Base-by-base conservation (phyloP, 805 yeast species). In the Lachancea sp. region DNA sequence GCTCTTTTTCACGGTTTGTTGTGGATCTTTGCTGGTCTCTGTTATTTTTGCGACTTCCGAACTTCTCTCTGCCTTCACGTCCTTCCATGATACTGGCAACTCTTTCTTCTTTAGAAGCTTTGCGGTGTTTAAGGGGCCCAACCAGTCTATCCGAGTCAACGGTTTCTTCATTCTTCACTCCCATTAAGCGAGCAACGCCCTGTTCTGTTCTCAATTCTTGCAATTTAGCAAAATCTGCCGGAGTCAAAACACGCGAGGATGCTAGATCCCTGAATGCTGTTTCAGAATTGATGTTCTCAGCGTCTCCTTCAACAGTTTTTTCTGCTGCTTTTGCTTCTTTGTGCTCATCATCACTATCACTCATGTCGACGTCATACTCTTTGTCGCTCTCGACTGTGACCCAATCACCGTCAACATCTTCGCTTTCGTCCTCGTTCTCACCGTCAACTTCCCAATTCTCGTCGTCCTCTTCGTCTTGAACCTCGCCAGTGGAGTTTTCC, bases 221-320 rank as follows among this genome's bases (percentile, higher is more conserved):
- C 54, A 92, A 72, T 65, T 90, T 90, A 47, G 96, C 96, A 60
- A 89, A 92, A 69, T 92, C 99, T 1, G 97, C 97, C 17, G 99
- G 98, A 0, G 99, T 92, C 51, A 92, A 72, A 45, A 92, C 83
- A 51, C 83, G 78, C 36, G 78, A 74, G n/a, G 83, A 72, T 28
- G 80, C 83, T 48, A 86, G 50, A 42, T 78, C 78, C 41, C 70
- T 67, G 68, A 72, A 71, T 38, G 64, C 67, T 5, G 65, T 46
- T 36, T 60, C 63, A 42, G 69, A 55, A 50, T 65, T 58, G 41
- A 66, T 55, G 36, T 57, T 60, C 43, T 49, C 48, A 11, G 45
- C 50, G 23, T 60, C 53, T 26, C 52, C 45, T 9, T 60, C 67
- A 29, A 74, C 62, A 44, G 77, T 83, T 32, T 78, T 68, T 56